Evolutionary conservation across 352 stramenopile species (phyloP), one percentile per base, ranked within the genome.

Genomic region (Elongisporangium prolatum): DNA sequence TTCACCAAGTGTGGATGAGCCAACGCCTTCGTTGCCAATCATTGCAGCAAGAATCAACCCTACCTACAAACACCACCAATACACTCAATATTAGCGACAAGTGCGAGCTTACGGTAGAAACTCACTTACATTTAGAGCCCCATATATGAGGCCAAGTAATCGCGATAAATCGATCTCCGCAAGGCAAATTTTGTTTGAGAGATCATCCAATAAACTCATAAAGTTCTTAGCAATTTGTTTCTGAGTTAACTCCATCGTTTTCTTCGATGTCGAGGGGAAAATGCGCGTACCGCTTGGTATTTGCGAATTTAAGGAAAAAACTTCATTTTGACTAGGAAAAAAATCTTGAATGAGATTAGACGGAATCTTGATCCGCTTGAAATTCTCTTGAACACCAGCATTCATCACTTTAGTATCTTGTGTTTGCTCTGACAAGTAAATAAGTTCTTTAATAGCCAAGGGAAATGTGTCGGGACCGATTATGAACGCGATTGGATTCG

Each of bases 51-150:
- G 52, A 54, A 80, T 56, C 24, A 81, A 34, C 6, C 67, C 68
- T 63, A 88, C 64, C 69, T 86, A 57, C 24, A 52, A 50, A 17
- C 1, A 44, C 34, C 34, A 37, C 25, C 37, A 40, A 48, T 40
- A 62, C 11, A 37, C n/a, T 18, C 34, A 47, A 10, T 21, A 21
- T 51, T 21, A 63, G 40, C 11, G 9, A 3, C 8, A 16, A 11
- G 11, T 44, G 4, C 4, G 34, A 17, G 34, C 17, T 44, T 17
- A 11, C 0, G 11, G 3, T 44, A 16, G 34, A 44, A 17, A 17
- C 34, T 17, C 10, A 54, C 74, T 69, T 69, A 84, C 75, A 60
- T 82, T 64, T 47, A 84, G 51, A 24, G 63, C 69, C 17, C 71
- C 71, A 25, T 68, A 59, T 18, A 84, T 57, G 18, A 77, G 25